Base-by-base conservation (phyloP, 352 stramenopile species). In the Phytopythium boreale region DNA sequence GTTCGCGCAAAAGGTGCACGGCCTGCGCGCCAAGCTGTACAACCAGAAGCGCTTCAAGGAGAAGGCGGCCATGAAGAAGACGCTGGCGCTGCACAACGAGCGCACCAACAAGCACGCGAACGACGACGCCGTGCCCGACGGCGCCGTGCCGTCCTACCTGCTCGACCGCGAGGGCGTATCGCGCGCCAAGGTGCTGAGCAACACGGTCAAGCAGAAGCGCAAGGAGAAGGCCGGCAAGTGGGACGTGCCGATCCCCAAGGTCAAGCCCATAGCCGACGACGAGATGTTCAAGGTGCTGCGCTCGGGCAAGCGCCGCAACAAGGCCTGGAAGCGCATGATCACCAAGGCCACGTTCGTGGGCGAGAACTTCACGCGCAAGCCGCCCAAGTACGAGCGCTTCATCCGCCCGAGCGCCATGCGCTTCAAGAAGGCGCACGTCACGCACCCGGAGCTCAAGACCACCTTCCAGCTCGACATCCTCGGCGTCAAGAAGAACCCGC, bases 151-250 rank as follows among this genome's bases (percentile, higher is more conserved):
- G 15, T 97, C 97, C n/a, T 99, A 99, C 77, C 78, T 99, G 76
- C 80, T 99, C 20, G 98, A 99, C 84, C 91, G 98, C 67, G 98
- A 99, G 74, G 97, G 97, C 44, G 97, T 99, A 15, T 98, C 90
- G 59, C 90, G 97, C 41, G 97, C 98, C 66, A 99, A 99, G 79
- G 97, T 99, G 59, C 82, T 99, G 63, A 98, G 88, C 79, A 99
- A 99, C 84, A 99, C 97, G 34, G 96, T 99, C 26, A 99, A 99
- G 80, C 98, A 99, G 88, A 99, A 99, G 81, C 87, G 98, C 66
- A 99, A 99, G 80, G 98, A 99, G 85, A 99, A 99, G 83, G 98
- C 98, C 22, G 98, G 98, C 61, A 99, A 99, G 80, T 99, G 98
- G 98, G 95, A 98, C 67, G 98, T 99, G 49, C 98, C 98, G 22